These are phyloP conservation scores for Xylaria sp. DNA, from an alignment of 2,329 filamentous ascomycete species.

Conservation along the genomic window DNA sequence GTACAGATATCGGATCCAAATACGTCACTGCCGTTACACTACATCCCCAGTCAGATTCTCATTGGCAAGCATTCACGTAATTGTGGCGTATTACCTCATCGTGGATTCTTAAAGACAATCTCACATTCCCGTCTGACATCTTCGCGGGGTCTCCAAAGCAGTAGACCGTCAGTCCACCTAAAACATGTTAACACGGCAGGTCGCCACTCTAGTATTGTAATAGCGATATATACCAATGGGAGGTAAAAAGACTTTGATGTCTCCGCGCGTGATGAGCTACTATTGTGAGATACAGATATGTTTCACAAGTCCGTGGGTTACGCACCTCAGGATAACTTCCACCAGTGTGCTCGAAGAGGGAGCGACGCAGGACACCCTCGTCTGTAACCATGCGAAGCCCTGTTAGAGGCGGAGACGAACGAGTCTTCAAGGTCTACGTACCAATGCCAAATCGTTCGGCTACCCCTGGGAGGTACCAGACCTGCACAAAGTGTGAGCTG, in stretches of 20 bases:
- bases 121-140: conserved; percentile 86
- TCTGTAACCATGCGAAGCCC: conserved; percentile 59
- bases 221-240: conserved; percentile 78
- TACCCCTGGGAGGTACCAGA: conserved; percentile 87
- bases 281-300: conserved; percentile 40
- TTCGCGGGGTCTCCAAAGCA: conserved; percentile 95
- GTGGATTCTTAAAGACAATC: conserved; percentile 84
- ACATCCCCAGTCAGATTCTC: conserved; percentile 37
- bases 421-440: conserved; percentile 51
- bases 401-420: conserved; percentile 5
- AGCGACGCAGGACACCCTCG: conserved; percentile 85
- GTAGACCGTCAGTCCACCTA: conserved; percentile 90
- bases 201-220: not conserved
- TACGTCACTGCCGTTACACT: conserved; percentile 96
- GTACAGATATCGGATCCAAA: conserved; percentile 99
- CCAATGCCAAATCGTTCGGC: conserved; percentile 93
- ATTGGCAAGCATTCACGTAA: conserved; percentile 3
- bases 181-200: conserved; percentile 31
- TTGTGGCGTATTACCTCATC: conserved; percentile 61
- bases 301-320: not conserved
- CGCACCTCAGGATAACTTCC: conserved; percentile 88
- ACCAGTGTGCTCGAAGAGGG: conserved; percentile 93
- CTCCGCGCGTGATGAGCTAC: conserved; percentile 86
- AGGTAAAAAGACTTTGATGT: conserved; percentile 95
- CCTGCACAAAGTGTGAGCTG: conserved; percentile 49